These are phyloP conservation scores for Pontederia crassipes DNA, from an alignment of 176 grass and related monocot species.

Conservation along the genomic window DNA sequence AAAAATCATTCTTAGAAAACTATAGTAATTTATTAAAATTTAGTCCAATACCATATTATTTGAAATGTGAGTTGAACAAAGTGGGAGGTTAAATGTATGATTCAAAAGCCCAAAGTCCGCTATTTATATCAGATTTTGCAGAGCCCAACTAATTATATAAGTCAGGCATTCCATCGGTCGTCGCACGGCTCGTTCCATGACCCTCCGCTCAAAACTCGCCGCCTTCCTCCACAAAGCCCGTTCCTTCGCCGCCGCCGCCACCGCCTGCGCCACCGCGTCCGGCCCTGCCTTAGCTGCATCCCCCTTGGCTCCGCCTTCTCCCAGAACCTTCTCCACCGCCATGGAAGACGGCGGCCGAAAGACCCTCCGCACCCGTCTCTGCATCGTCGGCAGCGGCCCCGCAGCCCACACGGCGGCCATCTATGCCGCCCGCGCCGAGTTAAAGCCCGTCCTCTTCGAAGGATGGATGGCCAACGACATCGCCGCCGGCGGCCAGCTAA, in stretches of 20 bases:
- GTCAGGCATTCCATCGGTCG: too few relatives aligned
- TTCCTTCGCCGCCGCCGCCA: slow-evolving; percentile 12
- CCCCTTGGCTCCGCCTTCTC: neutral
- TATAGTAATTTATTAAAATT: too few relatives aligned
- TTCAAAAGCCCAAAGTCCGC: too few relatives aligned
- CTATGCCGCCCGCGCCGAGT: slow-evolving; percentile 81
- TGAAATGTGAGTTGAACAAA: too few relatives aligned
- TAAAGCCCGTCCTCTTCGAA: slow-evolving; percentile 85
- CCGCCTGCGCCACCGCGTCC: neutral
- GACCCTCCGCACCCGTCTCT: slow-evolving; percentile 53
- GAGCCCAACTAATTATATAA: too few relatives aligned
- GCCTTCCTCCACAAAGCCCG: slow-evolving; percentile 52
- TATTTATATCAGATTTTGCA: too few relatives aligned
- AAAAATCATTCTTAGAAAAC: too few relatives aligned
- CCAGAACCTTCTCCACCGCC: neutral
- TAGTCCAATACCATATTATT: too few relatives aligned
- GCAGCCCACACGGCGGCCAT: slow-evolving; percentile 86
- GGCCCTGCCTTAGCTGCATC: neutral
- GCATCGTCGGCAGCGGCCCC: slow-evolving; percentile 93
- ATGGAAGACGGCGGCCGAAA: slow-evolving; percentile 39
- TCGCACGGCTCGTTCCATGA: slow-evolving; percentile 11
- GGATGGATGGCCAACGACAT: slow-evolving; percentile 92
- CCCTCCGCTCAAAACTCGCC: slow-evolving; percentile 42
- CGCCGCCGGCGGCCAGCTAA: slow-evolving; percentile 75
- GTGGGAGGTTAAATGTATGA: too few relatives aligned